Base-by-base conservation (phyloP, 2,329 filamentous ascomycete genomes). In the Cadophora sp. region DNA sequence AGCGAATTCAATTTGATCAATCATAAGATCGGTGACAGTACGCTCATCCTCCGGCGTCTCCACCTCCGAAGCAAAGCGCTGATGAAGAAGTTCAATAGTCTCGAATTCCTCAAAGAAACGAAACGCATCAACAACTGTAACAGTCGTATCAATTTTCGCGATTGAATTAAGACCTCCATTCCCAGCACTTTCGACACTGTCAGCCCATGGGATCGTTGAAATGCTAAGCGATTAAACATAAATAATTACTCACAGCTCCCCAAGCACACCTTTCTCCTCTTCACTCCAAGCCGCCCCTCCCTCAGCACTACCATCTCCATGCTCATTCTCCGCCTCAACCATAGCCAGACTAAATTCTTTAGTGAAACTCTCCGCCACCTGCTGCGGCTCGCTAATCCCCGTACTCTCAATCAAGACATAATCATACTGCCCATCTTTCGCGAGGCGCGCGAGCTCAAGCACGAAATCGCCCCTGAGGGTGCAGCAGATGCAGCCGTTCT, bases 401-500 rank as follows among this genome's bases (percentile, higher is more conserved):
- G 85, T 90, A 74, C 88, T 91, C 76, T 92, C 90, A 50, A 91
- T 90, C 47, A 92, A 81, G 30, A 92, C 86, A 75, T 93, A 92
- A 75, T 93, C 89, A 45, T 92, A 89, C 59, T 84, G 80, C 20
- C 87, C 83, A 0, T 87, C 82, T 73, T 89, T 85, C 0, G 89
- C 84, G 1, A 93, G 81, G 0, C 83, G 83, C 0, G 89, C 89
- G 0, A 93, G 83, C 75, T 93, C 90, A 67, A 90, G 86, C 0
- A 93, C 83, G 1, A 93, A 78, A 65, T 93, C 90, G 0, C 90
- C 89, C 3, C 91, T 87, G 0, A 93, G 81, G 0, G 90, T 93
- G 72, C 91, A 93, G 80, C 90, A 93, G 73, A 93, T 93, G 71
- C 91, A 93, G 11, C 90, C 89, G 68, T 91, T 92, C 73, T 91